A percentile compares a stretch with the other conserved stretches of the same genome.
Evolutionary conservation across 2,329 filamentous ascomycete genomes (phyloP).

Genomic region (Colletotrichum melonis): DNA sequence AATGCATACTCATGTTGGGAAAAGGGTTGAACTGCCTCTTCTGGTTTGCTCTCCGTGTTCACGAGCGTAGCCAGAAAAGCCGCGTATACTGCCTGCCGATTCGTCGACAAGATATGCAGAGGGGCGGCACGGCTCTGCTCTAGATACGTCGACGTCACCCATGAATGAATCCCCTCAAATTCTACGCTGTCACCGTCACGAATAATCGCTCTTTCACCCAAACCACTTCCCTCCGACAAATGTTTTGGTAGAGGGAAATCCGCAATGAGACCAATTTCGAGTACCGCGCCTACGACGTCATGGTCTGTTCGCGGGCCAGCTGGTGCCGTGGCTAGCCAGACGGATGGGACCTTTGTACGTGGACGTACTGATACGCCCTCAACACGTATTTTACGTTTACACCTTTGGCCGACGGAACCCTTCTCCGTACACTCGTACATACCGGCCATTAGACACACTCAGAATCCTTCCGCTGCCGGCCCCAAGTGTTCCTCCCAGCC

Average conservation of each 20-base stretch:
- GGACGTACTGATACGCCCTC: neutral
- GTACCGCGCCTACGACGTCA: neutral
- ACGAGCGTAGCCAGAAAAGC: neutral
- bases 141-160: conserved; percentile 17
- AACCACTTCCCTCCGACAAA: neutral
- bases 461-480: conserved; percentile 36
- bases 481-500: conserved; percentile 30
- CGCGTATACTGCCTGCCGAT: conserved; percentile 13
- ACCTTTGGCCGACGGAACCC: neutral
- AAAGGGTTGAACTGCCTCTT: conserved; percentile 9
- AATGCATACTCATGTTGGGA: conserved; percentile 15
- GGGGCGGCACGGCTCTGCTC: conserved; percentile 10
- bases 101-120: conserved; percentile 7
- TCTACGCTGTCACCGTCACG: neutral
- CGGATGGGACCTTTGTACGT: neutral
- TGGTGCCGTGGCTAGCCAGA: conserved; percentile 9
- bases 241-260: neutral
- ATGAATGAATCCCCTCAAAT: neutral
- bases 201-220: neutral
- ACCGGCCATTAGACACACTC: conserved; percentile 16
- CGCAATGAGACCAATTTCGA: neutral
- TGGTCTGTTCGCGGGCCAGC: neutral
- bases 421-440: neutral
- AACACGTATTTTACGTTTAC: conserved; percentile 3
- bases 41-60: conserved; percentile 9